Conservation (phyloP, 148 eudicot genomes). For the Vaccinium corymbosum region DNA sequence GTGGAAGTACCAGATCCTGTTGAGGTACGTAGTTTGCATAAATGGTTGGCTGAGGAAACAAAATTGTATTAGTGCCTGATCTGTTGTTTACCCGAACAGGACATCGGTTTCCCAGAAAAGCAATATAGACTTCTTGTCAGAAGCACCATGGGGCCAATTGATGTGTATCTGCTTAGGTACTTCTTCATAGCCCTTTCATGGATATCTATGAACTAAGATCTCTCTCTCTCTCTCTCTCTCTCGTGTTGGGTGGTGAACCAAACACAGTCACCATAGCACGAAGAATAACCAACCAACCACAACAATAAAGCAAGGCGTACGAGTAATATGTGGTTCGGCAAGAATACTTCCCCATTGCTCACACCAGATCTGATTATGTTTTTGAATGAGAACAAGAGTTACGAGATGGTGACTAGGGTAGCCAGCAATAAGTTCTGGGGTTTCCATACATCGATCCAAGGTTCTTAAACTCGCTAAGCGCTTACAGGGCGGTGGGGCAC, state of each 20-base stretch:
- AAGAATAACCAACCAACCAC: not conserved
- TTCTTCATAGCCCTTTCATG: not conserved
- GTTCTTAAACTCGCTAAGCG: too few relatives aligned
- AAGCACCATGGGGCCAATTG: slow-evolving; percentile 44
- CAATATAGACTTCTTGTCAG: slow-evolving; percentile 35
- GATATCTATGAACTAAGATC: not conserved
- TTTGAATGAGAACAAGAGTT: not conserved
- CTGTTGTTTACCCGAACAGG: slow-evolving; percentile 26
- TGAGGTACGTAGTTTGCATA: slow-evolving; percentile 27
- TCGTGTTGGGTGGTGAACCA: not conserved
- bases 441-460: not conserved
- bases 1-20: slow-evolving; percentile 52
- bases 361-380: not conserved
- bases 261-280: not conserved
- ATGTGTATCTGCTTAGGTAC: slow-evolving; percentile 40
- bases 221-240: slow-evolving; percentile 20
- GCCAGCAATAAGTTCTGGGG: not conserved
- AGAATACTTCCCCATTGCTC: not conserved
- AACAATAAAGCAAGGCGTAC: not conserved
- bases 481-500: too few relatives aligned
- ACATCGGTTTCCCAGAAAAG: slow-evolving; percentile 17
- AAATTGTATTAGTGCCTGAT: slow-evolving; percentile 7
- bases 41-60: not conserved
- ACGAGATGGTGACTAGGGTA: not conserved
- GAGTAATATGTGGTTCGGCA: not conserved